Base-by-base conservation (phyloP, 352 stramenopile species). In the Aphanomyces stellatus region DNA sequence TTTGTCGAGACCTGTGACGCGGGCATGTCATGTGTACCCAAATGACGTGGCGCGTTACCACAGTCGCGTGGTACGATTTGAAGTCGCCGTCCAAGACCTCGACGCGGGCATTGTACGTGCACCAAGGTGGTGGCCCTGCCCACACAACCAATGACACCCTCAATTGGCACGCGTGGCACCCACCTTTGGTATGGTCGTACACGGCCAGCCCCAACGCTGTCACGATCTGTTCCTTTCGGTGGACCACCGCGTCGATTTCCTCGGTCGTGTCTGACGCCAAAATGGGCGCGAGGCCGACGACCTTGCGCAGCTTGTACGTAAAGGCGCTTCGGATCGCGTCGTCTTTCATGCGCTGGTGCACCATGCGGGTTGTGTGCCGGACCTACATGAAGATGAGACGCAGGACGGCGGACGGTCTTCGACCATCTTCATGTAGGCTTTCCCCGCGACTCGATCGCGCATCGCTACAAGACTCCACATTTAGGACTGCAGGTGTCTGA, bases 111-210 rank as follows among this genome's bases (percentile, higher is more conserved):
- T 67, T 46, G 27, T 67, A 67, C 3, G 17, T 30, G 42, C 60
- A 67, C 60, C 60, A 67, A 42, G 40, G 30, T 2, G 60, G 60
- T 11, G 46, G 41, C 5, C 60, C 60, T 67, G 34, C 4, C 10
- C 6, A 4, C 15, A 11, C 28, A 27, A 13, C 17, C 22, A 51
- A 19, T 13, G 19, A 34, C 11, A 49, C 35, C 2, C 13, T 22
- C 7, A 30, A 37, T 17, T 41, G 19, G 27, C 15, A 22, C 1
- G 27, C 27, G 3, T 15, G 19, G 22, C 34, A 37, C 22, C 25
- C n/a, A 67, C 60, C 60, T 43, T 67, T 56, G 11, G 40, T 67
- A 22, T 67, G 22, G 33, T 67, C 60, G 25, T 67, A 67, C 33
- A 41, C 57, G 8, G 60, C 28, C 6, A 56, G 27, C 8, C 60